Evolutionary conservation across 805 yeast genomes (phyloP).

Genomic region (Nakazawaea ernobii): DNA sequence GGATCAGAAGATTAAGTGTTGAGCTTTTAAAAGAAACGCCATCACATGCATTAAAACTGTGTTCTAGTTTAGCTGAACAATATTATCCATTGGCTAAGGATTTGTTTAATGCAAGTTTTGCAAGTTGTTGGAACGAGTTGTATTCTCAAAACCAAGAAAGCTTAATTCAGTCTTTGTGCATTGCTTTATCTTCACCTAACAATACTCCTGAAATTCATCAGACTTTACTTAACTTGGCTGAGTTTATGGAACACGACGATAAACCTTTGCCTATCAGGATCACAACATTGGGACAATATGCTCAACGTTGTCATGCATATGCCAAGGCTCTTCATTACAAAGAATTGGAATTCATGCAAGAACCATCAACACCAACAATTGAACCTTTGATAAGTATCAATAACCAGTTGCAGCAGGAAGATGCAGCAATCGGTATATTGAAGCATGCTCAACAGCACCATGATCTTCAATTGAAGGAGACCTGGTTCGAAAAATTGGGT

Average conservation of each 20-base stretch:
- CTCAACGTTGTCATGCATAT: conserved; percentile 93
- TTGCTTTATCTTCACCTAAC: conserved; percentile 83
- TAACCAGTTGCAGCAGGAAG: conserved; percentile 92
- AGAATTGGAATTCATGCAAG: conserved; percentile 90
- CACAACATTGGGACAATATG: conserved; percentile 86
- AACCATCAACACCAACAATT: conserved; percentile 85
- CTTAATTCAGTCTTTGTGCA: conserved; percentile 74
- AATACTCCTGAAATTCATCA: conserved; percentile 96
- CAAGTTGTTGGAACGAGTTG: conserved; percentile 91
- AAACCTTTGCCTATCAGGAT: conserved; percentile 88
- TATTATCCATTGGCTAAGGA: conserved; percentile 87
- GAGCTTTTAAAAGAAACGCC: conserved; percentile 90
- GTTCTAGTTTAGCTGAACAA: conserved; percentile 82
- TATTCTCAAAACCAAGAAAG: conserved; percentile 88
- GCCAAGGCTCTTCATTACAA: conserved; percentile 96
- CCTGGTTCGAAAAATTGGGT: conserved; percentile 96
- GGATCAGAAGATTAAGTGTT: conserved; percentile 84
- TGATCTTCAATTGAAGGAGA: conserved; percentile 85
- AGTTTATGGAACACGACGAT: conserved; percentile 96
- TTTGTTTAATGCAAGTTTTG: conserved; percentile 89
- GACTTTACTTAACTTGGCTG: conserved; percentile 82
- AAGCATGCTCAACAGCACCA: conserved; percentile 92
- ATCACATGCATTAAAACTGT: conserved; percentile 88
- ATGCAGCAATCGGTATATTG: conserved; percentile 95
- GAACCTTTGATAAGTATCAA: conserved; percentile 90